Percentiles rank a stretch among this genome's conserved stretches.
Evolutionary conservation across 2,329 filamentous ascomycete genomes (phyloP).

Genomic region (Calonectria henricotiae): DNA sequence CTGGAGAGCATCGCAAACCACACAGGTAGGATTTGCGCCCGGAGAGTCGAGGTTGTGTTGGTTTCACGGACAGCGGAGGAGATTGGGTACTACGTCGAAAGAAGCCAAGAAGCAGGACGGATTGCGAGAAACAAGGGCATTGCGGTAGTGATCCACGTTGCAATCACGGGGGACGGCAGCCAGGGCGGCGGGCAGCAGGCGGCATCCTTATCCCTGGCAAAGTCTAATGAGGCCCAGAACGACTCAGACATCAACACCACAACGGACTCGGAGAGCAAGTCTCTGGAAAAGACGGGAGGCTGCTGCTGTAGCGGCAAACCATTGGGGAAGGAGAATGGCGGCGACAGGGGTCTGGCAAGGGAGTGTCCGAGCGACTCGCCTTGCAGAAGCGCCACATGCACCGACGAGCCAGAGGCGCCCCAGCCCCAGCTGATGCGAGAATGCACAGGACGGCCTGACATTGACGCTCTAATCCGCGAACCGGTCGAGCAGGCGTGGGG

Average conservation of each 20-base stretch:
- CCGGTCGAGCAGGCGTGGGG: conserved; percentile 73
- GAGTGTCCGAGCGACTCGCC: conserved; percentile 41
- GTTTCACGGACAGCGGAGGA: conserved; percentile 69
- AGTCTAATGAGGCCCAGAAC: conserved; percentile 36
- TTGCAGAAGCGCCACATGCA: conserved; percentile 31
- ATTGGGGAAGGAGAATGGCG: conserved; percentile 41
- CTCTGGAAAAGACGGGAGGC: conserved; percentile 36
- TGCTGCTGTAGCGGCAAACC: conserved; percentile 49
- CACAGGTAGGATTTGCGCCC: conserved; percentile 64
- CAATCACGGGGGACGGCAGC: conserved; percentile 63
- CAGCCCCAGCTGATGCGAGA: conserved; percentile 61
- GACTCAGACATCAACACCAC: conserved; percentile 45
- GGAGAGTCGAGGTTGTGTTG: conserved; percentile 70
- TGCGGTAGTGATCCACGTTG: conserved; percentile 69
- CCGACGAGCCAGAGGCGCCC: conserved; percentile 21
- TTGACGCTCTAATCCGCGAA: conserved; percentile 67
- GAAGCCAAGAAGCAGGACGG: conserved; percentile 64
- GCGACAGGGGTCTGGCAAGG: conserved; percentile 22
- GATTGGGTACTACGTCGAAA: conserved; percentile 70
- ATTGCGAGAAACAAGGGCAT: conserved; percentile 64
- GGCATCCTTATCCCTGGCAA: conserved; percentile 22
- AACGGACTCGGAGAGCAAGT: conserved; percentile 38
- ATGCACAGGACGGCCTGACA: conserved; percentile 66
- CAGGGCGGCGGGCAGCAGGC: conserved; percentile 52
- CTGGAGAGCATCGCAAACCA: conserved; percentile 69